These are phyloP conservation scores for Corylus avellana DNA, from an alignment of 306 rosid species.

Conservation along the genomic window DNA sequence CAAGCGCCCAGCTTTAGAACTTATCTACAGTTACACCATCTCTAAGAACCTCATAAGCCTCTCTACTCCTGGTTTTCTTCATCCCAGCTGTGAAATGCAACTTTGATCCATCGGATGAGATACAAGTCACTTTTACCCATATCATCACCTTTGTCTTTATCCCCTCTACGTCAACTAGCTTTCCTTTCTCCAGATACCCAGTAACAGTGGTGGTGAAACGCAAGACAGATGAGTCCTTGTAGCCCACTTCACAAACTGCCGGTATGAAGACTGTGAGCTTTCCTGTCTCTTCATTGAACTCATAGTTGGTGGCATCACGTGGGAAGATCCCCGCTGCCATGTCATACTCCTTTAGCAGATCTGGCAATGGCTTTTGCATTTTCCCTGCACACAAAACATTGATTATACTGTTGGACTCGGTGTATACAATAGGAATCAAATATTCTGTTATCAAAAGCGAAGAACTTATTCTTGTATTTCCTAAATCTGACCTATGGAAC, in stretches of 20 bases:
- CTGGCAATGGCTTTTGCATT: conserved; percentile 86
- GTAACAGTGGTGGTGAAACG: conserved; percentile 71
- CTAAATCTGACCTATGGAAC: not conserved
- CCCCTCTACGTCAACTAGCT: conserved; percentile 82
- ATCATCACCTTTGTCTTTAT: conserved; percentile 89
- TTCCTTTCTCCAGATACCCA: conserved; percentile 89
- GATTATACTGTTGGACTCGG: not conserved
- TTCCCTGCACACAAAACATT: conserved; percentile 51
- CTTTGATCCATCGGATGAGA: conserved; percentile 78
- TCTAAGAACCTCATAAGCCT: conserved; percentile 78
- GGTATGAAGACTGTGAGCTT: conserved; percentile 83
- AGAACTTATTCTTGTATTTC: not conserved
- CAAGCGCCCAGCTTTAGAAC: conserved; percentile 40
- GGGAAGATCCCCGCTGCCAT: conserved; percentile 84
- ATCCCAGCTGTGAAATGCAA: conserved; percentile 80
- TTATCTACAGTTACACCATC: conserved; percentile 76
- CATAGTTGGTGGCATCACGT: conserved; percentile 91
- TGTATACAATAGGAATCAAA: not conserved
- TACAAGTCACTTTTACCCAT: conserved; percentile 80
- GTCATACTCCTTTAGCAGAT: conserved; percentile 82
- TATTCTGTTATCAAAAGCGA: not conserved
- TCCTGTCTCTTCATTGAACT: conserved; percentile 75
- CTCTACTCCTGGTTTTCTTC: conserved; percentile 89
- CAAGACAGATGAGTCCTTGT: conserved; percentile 78
- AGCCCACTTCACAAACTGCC: conserved; percentile 74